Evolutionary conservation across 176 grass and related monocot species (phyloP), one percentile per base, ranked within the genome.

Genomic region (Carex pumila): DNA sequence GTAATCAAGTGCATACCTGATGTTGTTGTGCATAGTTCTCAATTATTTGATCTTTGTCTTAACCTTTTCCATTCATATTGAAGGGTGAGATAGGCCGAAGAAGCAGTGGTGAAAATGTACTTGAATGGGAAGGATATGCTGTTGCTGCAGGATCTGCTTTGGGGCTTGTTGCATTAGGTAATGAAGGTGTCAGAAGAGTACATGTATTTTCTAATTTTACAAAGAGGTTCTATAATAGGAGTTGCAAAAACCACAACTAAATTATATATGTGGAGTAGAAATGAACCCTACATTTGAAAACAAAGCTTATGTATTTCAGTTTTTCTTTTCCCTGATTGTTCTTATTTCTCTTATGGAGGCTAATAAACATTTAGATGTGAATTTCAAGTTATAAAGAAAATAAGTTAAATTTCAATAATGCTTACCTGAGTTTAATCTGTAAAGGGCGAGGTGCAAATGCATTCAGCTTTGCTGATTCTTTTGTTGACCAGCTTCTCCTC

Each of bases 51-150:
- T 71, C 54, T 68, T 61, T 25, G 56, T 65, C 43, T 18, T 87
- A 4, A 70, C 45, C 63, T 30, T 45, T 59, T 50, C 22, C 58
- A 65, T 79, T 63, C 57, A 75, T 73, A 43, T 71, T 91, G 50
- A 73, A 98, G 95, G 90, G 86, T 88, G 95, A 98, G 90, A 98
- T 98, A 84, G 95, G 95, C n/a, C 85, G 92, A 84, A 98, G 92
- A 94, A 98, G 95, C 88, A 90, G 92, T 60, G 92, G 95, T 82
- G 95, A 98, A 84, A 98, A 94, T 90, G 95, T 94, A 71, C 89
- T 98, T 70, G 95, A 98, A 94, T 92, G 95, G 84, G 95, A 98
- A 98, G 95, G 95, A 59, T 98, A 94, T 75, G 90, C 95, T 61
- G 92, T 98, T 94, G 95, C 95, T 87, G 95, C 95, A 54, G 95